Conservation (phyloP, 2,329 filamentous ascomycete species). For the Fusarium sp. region DNA sequence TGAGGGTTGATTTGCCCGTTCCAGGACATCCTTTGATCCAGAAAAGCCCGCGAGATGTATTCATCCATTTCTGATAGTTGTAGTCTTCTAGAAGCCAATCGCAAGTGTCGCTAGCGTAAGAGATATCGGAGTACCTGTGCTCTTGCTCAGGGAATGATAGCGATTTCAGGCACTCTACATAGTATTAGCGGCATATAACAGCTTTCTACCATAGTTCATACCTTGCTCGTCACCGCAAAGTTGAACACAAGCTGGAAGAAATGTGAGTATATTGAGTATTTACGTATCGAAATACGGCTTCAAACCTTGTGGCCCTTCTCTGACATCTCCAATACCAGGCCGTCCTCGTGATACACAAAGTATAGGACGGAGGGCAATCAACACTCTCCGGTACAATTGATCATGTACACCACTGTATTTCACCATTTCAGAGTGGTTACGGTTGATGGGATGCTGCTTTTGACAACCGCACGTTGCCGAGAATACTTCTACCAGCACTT, state of each 20-base stretch:
- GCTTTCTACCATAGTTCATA: fast-evolving
- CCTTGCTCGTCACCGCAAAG: not conserved
- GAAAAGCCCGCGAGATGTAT: not conserved
- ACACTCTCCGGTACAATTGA: not conserved
- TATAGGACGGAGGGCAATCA: not conserved
- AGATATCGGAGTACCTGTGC: not conserved
- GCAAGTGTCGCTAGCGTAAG: not conserved
- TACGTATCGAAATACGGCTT: fast-evolving
- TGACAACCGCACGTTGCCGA: not conserved
- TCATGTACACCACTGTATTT: not conserved
- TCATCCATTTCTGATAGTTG: not conserved
- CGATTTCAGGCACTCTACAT: not conserved
- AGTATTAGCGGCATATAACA: fast-evolving
- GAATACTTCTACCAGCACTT: not conserved
- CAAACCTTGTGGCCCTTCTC: not conserved
- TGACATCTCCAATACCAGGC: fast-evolving
- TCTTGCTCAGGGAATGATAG: not conserved
- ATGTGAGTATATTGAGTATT: not conserved
- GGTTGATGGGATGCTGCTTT: not conserved
- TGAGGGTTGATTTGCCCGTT: not conserved
- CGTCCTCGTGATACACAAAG: not conserved
- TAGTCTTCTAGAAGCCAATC: not conserved
- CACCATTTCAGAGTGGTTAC: not conserved
- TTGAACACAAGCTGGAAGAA: not conserved
- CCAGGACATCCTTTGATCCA: not conserved